Conservation (phyloP, 371 early-diverging fungal species). For the Mucor mucedo region DNA sequence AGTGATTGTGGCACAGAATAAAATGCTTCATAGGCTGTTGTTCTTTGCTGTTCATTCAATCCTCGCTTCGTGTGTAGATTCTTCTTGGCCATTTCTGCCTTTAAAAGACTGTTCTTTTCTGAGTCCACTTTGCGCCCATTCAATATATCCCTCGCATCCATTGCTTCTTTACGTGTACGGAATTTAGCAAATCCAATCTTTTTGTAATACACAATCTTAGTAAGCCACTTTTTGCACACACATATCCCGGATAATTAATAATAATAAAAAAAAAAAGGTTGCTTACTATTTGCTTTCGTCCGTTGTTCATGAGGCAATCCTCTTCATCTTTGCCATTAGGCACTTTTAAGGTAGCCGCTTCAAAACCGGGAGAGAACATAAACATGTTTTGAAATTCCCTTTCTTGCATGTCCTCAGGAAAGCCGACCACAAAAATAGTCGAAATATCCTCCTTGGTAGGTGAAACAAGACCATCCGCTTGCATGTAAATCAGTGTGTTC, state of each 20-base stretch:
- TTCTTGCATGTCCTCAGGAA: constrained; percentile 95
- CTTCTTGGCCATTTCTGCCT: constrained; percentile 96
- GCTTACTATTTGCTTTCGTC: constrained; percentile 83
- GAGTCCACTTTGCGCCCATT: constrained; percentile 86
- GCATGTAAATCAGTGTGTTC: constrained; percentile 23
- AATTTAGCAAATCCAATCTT: constrained; percentile 95
- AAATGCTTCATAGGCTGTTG: constrained; percentile 54
- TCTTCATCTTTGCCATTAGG: constrained; percentile 56
- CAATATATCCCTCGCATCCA: constrained; percentile 83
- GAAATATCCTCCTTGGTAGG: constrained; percentile 67
- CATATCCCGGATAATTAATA: background rate
- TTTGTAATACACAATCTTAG: background rate
- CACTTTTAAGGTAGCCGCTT: constrained; percentile 87
- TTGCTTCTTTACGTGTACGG: constrained; percentile 79
- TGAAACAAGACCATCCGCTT: constrained; percentile 19
- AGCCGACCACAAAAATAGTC: constrained; percentile 95
- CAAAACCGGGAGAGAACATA: constrained; percentile 90
- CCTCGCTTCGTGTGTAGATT: constrained; percentile 78
- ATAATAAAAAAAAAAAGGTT: background rate
- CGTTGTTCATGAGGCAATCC: constrained; percentile 43
- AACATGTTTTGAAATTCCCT: constrained; percentile 97
- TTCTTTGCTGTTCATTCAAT: constrained; percentile 11
- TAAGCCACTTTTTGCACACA: background rate
- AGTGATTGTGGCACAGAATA: constrained; percentile 53
- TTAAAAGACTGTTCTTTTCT: constrained; percentile 81